Evolutionary conservation across 345 rosid species (phyloP), one percentile per base, ranked within the genome.

Genomic region (Linum trigynum): DNA sequence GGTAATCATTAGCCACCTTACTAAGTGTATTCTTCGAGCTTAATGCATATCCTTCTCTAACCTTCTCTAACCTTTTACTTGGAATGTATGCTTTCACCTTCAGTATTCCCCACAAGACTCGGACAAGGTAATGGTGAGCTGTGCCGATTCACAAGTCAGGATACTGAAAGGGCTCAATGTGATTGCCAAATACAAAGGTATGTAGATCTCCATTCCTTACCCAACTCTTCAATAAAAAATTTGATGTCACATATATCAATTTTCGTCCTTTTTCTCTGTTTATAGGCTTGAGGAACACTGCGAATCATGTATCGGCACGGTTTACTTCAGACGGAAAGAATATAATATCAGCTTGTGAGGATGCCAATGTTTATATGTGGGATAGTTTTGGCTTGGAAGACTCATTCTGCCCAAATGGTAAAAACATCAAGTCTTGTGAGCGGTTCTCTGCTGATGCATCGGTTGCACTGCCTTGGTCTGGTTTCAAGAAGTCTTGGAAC

Each of bases 61-160:
- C 71, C 38, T 17, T 43, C 6, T 39, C 55, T 75, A 55, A 64
- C 67, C 37, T 1, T 12, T 45, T 38, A 36, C 55, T 23, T 23
- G 32, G 32, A 23, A 23, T 23, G 32, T 23, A 23, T 23, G 32
- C 32, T 23, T 23, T 23, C 32, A 23, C 32, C 50, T 59, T 40
- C 85, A 92, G 98, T 89, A 84, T 72, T 84, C 74, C 71, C 85
- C 89, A 0, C 79, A 80, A 10, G 95, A 89, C 63, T 74, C 87
- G 7, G 81, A 82, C 81, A 87, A 81, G 76, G 77, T 92, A 71
- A 84, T 92, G 91, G 95, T 92, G 61, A 83, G 86, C 32, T 92
- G 82, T 48, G 95, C 92, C 16, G 98, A 87, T 83, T 84, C 95
- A 5, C 90, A 85, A 80, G 86, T 92, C 70, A 85, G 89, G 77